Percentiles rank a stretch among this genome's conserved stretches.
Evolutionary conservation across 2,329 filamentous ascomycete species (phyloP).

Genomic region (Penicillium sp.): DNA sequence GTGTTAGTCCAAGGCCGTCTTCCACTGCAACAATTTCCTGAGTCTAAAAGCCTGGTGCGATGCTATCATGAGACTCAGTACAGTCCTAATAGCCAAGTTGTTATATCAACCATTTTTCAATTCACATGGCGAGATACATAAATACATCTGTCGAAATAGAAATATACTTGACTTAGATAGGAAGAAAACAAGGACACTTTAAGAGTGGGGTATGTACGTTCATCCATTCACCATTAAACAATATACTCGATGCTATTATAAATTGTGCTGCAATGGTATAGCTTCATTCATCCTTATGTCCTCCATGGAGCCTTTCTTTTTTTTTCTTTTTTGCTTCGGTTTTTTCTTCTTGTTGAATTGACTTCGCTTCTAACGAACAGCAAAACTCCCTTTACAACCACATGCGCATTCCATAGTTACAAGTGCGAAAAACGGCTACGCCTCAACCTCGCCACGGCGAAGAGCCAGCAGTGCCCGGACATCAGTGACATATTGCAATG

Average conservation of each 20-base stretch:
- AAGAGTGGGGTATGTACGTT: slow-evolving; percentile 3
- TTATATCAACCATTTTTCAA: too few species aligned
- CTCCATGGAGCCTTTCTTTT: slow-evolving; percentile 4
- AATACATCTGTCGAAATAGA: background rate
- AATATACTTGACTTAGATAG: background rate
- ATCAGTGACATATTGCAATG: slow-evolving; percentile 93
- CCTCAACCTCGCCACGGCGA: slow-evolving; percentile 71
- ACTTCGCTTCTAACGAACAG: slow-evolving; percentile 10
- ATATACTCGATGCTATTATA: slow-evolving; percentile 14
- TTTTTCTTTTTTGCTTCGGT: slow-evolving; percentile 1
- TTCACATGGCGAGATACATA: background rate
- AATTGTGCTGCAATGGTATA: slow-evolving; percentile 7
- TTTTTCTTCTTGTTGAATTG: slow-evolving; percentile 4
- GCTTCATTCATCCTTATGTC: slow-evolving; percentile 13
- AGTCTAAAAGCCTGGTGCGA: background rate
- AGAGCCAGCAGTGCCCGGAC: slow-evolving; percentile 87
- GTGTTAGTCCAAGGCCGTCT: background rate
- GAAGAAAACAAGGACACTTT: background rate
- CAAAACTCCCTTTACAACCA: slow-evolving; percentile 23
- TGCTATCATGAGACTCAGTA: background rate
- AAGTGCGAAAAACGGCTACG: slow-evolving; percentile 21
- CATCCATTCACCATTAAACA: slow-evolving; percentile 8
- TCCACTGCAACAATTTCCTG: background rate
- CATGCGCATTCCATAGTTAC: slow-evolving; percentile 15
- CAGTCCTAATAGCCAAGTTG: background rate